phyloP scores from a whole-genome alignment of 345 rosid species.

The Pistacia integerrima region DNA sequence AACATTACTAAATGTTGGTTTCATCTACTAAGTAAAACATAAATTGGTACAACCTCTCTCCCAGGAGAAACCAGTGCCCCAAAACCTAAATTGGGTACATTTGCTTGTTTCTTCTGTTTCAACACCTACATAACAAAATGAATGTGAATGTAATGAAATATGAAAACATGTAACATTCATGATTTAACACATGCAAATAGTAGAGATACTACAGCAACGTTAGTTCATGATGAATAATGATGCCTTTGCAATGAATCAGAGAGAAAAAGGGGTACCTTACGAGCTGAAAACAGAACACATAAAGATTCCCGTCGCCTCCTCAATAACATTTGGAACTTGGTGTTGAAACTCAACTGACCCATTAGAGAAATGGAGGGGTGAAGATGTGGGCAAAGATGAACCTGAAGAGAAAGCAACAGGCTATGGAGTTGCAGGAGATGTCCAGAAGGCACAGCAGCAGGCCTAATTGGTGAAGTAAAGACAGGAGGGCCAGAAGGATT shows the following conservation, averaged over 20 bases:
- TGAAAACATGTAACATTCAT: neutral
- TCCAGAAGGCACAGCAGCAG: slow-evolving; percentile 92
- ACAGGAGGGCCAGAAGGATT: slow-evolving; percentile 89
- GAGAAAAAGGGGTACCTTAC: slow-evolving; percentile 56
- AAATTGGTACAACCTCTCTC: slow-evolving; percentile 44
- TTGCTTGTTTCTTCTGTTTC: slow-evolving; percentile 86
- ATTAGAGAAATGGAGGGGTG: slow-evolving; percentile 74
- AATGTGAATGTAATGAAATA: neutral
- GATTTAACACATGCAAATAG: neutral
- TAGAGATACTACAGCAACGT: no score
- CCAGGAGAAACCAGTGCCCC: slow-evolving; percentile 94
- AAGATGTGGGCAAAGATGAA: slow-evolving; percentile 76
- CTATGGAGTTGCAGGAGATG: slow-evolving; percentile 90
- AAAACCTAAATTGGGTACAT: slow-evolving; percentile 87
- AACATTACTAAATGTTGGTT: neutral
- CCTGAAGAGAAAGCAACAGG: slow-evolving; percentile 79
- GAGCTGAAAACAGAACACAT: slow-evolving; percentile 74
- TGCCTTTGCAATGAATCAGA: neutral
- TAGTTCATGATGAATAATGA: neutral
- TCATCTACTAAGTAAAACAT: neutral
- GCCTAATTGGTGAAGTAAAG: slow-evolving; percentile 76
- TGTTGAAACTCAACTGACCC: slow-evolving; percentile 57
- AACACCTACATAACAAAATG: slow-evolving; percentile 49
- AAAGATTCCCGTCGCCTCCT: slow-evolving; percentile 56
- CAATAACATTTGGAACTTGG: slow-evolving; percentile 55